Conservation (phyloP, 805 yeast species). For the Komagataella mondaviorum region DNA sequence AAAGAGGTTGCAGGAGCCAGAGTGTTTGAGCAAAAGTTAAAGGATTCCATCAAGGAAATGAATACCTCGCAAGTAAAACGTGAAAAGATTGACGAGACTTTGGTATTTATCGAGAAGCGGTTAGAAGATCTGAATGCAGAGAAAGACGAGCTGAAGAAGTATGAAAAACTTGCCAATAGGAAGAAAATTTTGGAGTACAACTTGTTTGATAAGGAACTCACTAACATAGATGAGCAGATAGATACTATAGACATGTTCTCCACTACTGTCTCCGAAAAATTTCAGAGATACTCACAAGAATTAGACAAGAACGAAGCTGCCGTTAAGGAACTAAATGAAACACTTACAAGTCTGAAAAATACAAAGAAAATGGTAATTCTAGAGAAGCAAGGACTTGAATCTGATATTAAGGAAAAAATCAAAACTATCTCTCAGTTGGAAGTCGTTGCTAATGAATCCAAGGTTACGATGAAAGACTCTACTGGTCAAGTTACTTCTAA, state of each 20-base stretch:
- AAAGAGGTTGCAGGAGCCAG: constrained; percentile 95
- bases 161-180: constrained; percentile 50
- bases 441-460: constrained; percentile 29
- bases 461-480: constrained; percentile 18
- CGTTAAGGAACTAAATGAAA: constrained; percentile 28
- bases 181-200: constrained; percentile 65
- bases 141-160: constrained; percentile 58
- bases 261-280: constrained; percentile 31
- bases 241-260: constrained; percentile 50
- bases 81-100: constrained; percentile 60
- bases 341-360: constrained; percentile 32
- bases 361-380: constrained; percentile 34
- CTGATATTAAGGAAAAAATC: constrained; percentile 35
- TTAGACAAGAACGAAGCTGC: constrained; percentile 48
- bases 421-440: constrained; percentile 33
- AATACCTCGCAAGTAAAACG: constrained; percentile 53
- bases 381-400: constrained; percentile 41
- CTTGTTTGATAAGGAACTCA: constrained; percentile 64
- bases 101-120: constrained; percentile 56
- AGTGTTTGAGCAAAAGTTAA: constrained; percentile 71
- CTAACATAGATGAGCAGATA: constrained; percentile 43
- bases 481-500: constrained; percentile 16
- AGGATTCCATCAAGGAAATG: constrained; percentile 75
- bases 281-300: constrained; percentile 38
- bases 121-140: constrained; percentile 72